Conservation (phyloP, 2,329 filamentous ascomycete species). For the Beauveria bassiana region DNA sequence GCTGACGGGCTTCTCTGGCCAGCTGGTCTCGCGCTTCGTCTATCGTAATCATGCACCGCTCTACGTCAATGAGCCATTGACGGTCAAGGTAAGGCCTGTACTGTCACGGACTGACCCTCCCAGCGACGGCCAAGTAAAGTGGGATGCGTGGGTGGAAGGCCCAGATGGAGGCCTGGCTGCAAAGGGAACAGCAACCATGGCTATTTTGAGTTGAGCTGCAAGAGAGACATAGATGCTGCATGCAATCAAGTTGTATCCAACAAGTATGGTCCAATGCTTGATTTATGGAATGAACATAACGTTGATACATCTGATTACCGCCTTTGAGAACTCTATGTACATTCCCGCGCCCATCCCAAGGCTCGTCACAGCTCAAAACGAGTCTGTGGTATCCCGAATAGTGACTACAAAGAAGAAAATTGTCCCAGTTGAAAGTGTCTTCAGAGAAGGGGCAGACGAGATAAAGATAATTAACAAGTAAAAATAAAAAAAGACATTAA, state of each 20-base stretch:
- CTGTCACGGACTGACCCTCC: slow-evolving; percentile 16
- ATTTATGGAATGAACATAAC: neutral
- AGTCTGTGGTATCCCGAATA: neutral
- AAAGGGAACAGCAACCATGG: slow-evolving; percentile 40
- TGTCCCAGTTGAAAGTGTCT: neutral
- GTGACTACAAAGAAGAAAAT: neutral
- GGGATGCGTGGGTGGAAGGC: slow-evolving; percentile 60
- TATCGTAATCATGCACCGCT: slow-evolving; percentile 80
- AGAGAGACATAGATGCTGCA: too few species aligned
- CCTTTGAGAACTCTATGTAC: neutral
- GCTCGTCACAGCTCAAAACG: neutral
- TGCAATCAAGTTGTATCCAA: neutral
- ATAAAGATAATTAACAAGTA: neutral
- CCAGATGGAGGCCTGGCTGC: slow-evolving; percentile 55
- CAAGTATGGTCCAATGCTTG: neutral
- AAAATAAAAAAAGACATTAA: neutral
- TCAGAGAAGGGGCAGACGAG: neutral
- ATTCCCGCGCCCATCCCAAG: neutral
- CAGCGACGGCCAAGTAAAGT: slow-evolving; percentile 30
- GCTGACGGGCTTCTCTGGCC: slow-evolving; percentile 29
- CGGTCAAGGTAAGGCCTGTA: slow-evolving; percentile 53
- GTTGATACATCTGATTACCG: neutral
- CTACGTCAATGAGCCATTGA: slow-evolving; percentile 64
- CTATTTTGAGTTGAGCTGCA: neutral
- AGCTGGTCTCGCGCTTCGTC: slow-evolving; percentile 48